phyloP scores from a whole-genome alignment of 768 basidiomycete species.

The Boletales sp. region DNA sequence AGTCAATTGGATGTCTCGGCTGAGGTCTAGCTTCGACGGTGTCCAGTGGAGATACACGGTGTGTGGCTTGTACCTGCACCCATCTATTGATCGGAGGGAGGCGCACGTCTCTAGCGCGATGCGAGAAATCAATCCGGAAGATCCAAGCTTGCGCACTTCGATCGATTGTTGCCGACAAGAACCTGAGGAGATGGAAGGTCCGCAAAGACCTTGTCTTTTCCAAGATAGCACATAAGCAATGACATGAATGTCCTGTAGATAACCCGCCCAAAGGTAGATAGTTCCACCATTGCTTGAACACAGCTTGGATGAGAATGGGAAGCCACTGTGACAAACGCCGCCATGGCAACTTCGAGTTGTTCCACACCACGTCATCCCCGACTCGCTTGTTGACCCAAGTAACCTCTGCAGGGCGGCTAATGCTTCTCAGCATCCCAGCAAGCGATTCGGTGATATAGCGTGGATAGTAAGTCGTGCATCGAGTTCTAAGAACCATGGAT shows the following conservation, averaged over 20 bases:
- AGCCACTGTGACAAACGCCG: conserved; percentile 50
- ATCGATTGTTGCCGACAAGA: conserved; percentile 36
- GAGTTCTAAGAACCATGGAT: conserved; percentile 31
- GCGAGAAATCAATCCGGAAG: conserved; percentile 5
- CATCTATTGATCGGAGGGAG: conserved; percentile 28
- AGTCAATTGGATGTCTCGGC: no score
- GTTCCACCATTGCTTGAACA: conserved; percentile 37
- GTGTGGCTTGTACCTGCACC: conserved; percentile 27
- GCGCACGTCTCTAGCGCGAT: conserved; percentile 3
- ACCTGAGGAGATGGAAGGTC: conserved; percentile 32
- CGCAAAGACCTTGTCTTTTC: background rate
- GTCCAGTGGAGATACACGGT: conserved; percentile 28
- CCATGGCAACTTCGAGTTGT: conserved; percentile 40
- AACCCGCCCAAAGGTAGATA: conserved; percentile 5
- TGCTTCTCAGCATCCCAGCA: conserved; percentile 39
- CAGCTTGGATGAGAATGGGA: conserved; percentile 42
- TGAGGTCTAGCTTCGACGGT: conserved; percentile 26
- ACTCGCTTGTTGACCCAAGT: conserved; percentile 39
- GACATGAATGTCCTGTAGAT: conserved; percentile 34
- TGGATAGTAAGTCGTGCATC: conserved; percentile 39
- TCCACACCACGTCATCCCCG: conserved; percentile 46
- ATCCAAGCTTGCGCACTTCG: conserved; percentile 37
- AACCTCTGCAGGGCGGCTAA: conserved; percentile 29
- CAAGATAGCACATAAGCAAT: conserved; percentile 24
- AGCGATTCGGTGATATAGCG: conserved; percentile 46